Conservation (phyloP, 1,284 basidiomycete genomes). For the Apiotrichum domesticum region DNA sequence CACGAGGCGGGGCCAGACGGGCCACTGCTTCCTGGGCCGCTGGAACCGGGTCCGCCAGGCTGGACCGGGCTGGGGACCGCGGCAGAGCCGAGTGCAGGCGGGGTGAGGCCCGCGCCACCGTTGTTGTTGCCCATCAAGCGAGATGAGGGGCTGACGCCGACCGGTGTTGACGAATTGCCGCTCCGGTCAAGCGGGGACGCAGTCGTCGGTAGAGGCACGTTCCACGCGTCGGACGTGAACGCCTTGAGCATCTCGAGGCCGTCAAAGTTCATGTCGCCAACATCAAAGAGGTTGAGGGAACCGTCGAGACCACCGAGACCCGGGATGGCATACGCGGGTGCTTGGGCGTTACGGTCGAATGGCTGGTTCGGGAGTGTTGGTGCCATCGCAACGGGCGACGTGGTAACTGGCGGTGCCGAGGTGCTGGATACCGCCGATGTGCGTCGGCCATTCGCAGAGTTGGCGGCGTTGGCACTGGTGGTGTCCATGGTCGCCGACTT, state of each 20-base stretch:
- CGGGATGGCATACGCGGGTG: background rate
- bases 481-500: background rate
- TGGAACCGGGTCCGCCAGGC: background rate
- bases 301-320: background rate
- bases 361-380: background rate
- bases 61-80: constrained; percentile 1
- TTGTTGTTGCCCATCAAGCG: background rate
- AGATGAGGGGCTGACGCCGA: background rate
- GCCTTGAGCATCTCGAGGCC: constrained; percentile 42
- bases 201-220: constrained; percentile 2
- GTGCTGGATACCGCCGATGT: background rate
- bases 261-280: constrained; percentile 43
- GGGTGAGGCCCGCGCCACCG: background rate
- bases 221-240: constrained; percentile 27
- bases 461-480: background rate
- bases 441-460: background rate
- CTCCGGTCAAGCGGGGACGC: background rate
- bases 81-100: background rate
- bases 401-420: background rate
- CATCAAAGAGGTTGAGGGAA: constrained; percentile 27
- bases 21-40: background rate
- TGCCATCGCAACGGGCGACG: background rate
- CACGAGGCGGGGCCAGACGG: constrained; percentile 2
- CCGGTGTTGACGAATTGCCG: background rate
- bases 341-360: background rate